phyloP scores from a whole-genome alignment of 1,139 yeast species.

The Insectozyma bohioensis region DNA sequence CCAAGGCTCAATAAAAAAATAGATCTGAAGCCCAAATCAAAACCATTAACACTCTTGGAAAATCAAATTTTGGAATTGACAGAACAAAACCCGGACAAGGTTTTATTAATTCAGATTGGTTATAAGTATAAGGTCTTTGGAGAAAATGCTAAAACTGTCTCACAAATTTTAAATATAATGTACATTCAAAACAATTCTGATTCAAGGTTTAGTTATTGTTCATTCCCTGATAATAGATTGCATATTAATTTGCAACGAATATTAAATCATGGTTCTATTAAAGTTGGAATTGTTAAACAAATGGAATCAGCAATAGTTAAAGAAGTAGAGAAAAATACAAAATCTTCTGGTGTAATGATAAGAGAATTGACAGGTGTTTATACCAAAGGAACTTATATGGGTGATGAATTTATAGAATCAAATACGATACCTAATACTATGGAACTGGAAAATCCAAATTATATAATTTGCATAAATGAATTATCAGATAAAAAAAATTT shows the following conservation, averaged over 20 bases:
- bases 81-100: conserved; percentile 55
- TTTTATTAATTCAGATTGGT: conserved; percentile 84
- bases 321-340: conserved; percentile 40
- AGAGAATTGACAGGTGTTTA: conserved; percentile 71
- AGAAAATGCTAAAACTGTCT: conserved; percentile 72
- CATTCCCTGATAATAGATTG: conserved; percentile 76
- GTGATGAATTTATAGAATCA: conserved; percentile 45
- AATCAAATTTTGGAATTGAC: conserved; percentile 72
- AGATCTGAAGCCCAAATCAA: conserved; percentile 7
- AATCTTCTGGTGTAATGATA: conserved; percentile 53
- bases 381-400: conserved; percentile 83
- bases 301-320: conserved; percentile 78
- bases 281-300: conserved; percentile 87
- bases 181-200: conserved; percentile 63
- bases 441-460: conserved; percentile 26
- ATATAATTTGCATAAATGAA: conserved; percentile 31
- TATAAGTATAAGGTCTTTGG: conserved; percentile 88
- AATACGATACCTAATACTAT: conserved; percentile 17
- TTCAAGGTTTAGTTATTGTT: conserved; percentile 74
- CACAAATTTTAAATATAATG: conserved; percentile 68
- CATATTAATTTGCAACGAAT: conserved; percentile 73
- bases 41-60: conserved; percentile 68
- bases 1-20: conserved; percentile 3
- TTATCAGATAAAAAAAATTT: conserved; percentile 15
- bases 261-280: conserved; percentile 64